Percentiles rank a stretch among this genome's conserved stretches.
Evolutionary conservation across 768 basidiomycete species (phyloP).

Genomic region (Macrolepiota albuminosa): DNA sequence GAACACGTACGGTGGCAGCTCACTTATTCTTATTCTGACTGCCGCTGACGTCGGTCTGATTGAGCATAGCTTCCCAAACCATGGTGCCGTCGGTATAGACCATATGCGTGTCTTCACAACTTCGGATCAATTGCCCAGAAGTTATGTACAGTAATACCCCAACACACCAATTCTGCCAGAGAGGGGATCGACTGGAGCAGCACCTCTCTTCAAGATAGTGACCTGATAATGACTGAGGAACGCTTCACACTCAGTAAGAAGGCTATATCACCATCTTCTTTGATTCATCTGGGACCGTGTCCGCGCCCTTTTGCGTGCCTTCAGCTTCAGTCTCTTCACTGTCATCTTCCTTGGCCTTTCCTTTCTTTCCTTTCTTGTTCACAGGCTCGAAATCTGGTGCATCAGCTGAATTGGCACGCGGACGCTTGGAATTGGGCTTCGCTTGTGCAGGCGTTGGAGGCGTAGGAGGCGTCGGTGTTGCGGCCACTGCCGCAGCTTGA

Average conservation of each 20-base stretch:
- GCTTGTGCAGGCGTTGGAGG: slow-evolving; percentile 17
- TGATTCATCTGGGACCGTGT: slow-evolving; percentile 21
- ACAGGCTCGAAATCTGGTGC: slow-evolving; percentile 21
- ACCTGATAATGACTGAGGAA: slow-evolving; percentile 15
- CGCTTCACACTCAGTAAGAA: background rate
- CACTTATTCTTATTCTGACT: slow-evolving; percentile 55
- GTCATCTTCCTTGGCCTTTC: slow-evolving; percentile 18
- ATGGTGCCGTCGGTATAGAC: slow-evolving; percentile 34
- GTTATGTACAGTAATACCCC: background rate
- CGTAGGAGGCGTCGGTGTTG: slow-evolving; percentile 17
- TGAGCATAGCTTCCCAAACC: slow-evolving; percentile 59
- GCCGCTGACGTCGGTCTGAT: slow-evolving; percentile 51
- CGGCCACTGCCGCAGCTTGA: slow-evolving; percentile 17
- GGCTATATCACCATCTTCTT: slow-evolving; percentile 38
- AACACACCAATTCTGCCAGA: slow-evolving; percentile 40
- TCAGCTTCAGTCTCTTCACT: slow-evolving; percentile 9
- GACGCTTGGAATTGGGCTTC: slow-evolving; percentile 27
- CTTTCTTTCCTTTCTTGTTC: slow-evolving; percentile 26
- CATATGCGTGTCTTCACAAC: slow-evolving; percentile 41
- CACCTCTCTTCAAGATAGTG: slow-evolving; percentile 46
- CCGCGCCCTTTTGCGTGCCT: slow-evolving; percentile 21
- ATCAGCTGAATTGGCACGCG: slow-evolving; percentile 23
- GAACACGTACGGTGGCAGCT: background rate
- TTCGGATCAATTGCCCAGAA: background rate
- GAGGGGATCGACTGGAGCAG: slow-evolving; percentile 49